Percentiles rank a stretch among this genome's conserved stretches.
Evolutionary conservation across 306 rosid genomes (phyloP).

Genomic region (Astragalus membranaceus): DNA sequence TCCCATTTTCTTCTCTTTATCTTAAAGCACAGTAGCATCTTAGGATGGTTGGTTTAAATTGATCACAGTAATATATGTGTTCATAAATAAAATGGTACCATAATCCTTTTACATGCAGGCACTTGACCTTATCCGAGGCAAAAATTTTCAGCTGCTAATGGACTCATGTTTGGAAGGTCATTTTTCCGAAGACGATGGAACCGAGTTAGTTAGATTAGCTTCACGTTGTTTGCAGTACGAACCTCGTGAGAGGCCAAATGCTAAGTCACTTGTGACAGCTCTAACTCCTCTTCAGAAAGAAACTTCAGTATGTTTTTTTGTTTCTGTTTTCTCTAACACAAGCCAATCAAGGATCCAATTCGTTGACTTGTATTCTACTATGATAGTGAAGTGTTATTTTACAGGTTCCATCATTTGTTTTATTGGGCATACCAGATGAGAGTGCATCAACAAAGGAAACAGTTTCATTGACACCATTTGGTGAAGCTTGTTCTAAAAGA

Average conservation of each 20-base stretch:
- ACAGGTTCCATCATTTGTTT: slow-evolving; percentile 66
- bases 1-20: slow-evolving; percentile 9
- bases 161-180: slow-evolving; percentile 80
- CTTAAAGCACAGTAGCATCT: too few relatives aligned
- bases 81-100: not conserved
- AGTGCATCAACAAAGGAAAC: slow-evolving; percentile 42
- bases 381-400: too few relatives aligned
- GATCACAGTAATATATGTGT: not conserved
- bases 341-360: slow-evolving; percentile 3
- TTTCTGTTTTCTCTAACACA: not conserved
- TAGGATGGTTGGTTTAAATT: not conserved
- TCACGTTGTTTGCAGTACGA: slow-evolving; percentile 77
- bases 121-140: slow-evolving; percentile 65
- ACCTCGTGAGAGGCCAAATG: slow-evolving; percentile 81
- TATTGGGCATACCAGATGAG: slow-evolving; percentile 69
- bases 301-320: slow-evolving; percentile 44
- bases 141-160: slow-evolving; percentile 59
- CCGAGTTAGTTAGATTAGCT: slow-evolving; percentile 74
- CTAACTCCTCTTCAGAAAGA: slow-evolving; percentile 75
- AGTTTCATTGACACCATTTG: slow-evolving; percentile 61
- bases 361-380: not conserved
- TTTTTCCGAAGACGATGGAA: slow-evolving; percentile 78
- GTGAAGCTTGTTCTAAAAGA: slow-evolving; percentile 82
- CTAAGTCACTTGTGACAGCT: slow-evolving; percentile 67
- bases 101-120: slow-evolving; percentile 42